Percentiles rank a stretch among this genome's conserved stretches.
These are phyloP conservation scores for Tricholoma furcatifolium DNA, from an alignment of 768 basidiomycete genomes.

Conservation along the genomic window DNA sequence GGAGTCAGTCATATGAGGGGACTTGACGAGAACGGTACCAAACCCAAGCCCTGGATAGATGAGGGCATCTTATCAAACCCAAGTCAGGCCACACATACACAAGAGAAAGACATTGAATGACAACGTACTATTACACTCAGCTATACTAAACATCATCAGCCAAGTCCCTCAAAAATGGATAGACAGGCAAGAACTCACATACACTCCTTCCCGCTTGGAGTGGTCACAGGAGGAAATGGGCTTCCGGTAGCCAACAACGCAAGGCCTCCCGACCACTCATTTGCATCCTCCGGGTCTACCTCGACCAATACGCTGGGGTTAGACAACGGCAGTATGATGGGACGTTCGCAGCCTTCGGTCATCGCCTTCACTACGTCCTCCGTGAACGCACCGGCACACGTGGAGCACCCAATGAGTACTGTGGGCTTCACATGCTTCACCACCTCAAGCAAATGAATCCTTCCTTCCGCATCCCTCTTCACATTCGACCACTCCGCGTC, in stretches of 20 bases:
- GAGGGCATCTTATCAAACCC: slow-evolving; percentile 51
- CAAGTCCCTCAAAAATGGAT: neutral
- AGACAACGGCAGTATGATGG: slow-evolving; percentile 81
- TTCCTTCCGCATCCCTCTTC: slow-evolving; percentile 33
- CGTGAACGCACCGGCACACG: slow-evolving; percentile 75
- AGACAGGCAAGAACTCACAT: slow-evolving; percentile 38
- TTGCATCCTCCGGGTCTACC: slow-evolving; percentile 66
- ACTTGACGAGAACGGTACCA: slow-evolving; percentile 69
- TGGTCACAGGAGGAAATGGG: slow-evolving; percentile 74
- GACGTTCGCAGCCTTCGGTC: slow-evolving; percentile 65
- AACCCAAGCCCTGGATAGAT: slow-evolving; percentile 87
- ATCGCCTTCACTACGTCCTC: slow-evolving; percentile 70
- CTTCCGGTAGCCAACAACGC: slow-evolving; percentile 84
- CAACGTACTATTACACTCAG: slow-evolving; percentile 65
- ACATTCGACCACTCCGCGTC: slow-evolving; percentile 54
- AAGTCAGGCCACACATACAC: neutral
- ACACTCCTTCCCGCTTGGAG: slow-evolving; percentile 65
- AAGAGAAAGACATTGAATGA: neutral
- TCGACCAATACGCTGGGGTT: slow-evolving; percentile 82
- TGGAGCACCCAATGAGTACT: slow-evolving; percentile 83
- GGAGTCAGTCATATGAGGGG: slow-evolving; percentile 67
- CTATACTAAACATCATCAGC: slow-evolving; percentile 43
- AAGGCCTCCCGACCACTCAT: slow-evolving; percentile 77
- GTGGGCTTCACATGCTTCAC: slow-evolving; percentile 76
- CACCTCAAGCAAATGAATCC: slow-evolving; percentile 61